Conservation (phyloP, 192 early-diverging fungal genomes). For the Backusella tuberculispora region DNA sequence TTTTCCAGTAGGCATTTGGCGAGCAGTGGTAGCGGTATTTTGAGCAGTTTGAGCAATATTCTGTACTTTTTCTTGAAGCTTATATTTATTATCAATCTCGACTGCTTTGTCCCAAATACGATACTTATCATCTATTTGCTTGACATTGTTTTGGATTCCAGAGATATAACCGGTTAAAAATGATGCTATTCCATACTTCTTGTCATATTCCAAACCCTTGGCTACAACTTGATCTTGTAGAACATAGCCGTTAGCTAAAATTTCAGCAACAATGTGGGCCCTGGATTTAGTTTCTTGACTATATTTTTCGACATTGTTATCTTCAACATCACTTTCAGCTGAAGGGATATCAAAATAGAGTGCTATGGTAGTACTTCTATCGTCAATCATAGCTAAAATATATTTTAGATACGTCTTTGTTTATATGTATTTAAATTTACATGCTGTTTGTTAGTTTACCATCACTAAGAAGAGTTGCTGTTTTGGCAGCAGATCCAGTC, state of each 20-base stretch:
- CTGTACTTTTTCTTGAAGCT: slow-evolving; percentile 57
- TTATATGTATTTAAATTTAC: too few relatives aligned
- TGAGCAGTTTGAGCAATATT: slow-evolving; percentile 51
- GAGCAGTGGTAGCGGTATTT: slow-evolving; percentile 44
- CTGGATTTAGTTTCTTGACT: slow-evolving; percentile 49
- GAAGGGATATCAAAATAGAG: slow-evolving; percentile 49
- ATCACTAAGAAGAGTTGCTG: slow-evolving; percentile 61
- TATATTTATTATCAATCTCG: slow-evolving; percentile 57
- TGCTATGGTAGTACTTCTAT: slow-evolving; percentile 54
- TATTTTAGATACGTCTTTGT: too few relatives aligned
- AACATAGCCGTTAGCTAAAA: slow-evolving; percentile 70
- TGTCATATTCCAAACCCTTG: slow-evolving; percentile 68
- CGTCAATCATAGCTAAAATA: slow-evolving; percentile 55
- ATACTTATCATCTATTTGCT: slow-evolving; percentile 57
- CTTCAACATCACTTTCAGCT: neutral
- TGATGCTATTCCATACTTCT: slow-evolving; percentile 58
- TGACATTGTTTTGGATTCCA: slow-evolving; percentile 36
- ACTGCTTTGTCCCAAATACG: slow-evolving; percentile 53
- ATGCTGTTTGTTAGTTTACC: slow-evolving; percentile 19
- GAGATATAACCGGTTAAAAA: slow-evolving; percentile 44
- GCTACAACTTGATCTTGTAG: slow-evolving; percentile 68
- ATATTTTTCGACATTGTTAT: neutral
- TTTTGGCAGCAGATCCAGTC: slow-evolving; percentile 64
- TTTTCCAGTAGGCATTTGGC: slow-evolving; percentile 56
- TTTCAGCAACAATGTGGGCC: slow-evolving; percentile 61